Base-by-base conservation (phyloP, 2,329 filamentous ascomycete species). In the Cadophora sp. region DNA sequence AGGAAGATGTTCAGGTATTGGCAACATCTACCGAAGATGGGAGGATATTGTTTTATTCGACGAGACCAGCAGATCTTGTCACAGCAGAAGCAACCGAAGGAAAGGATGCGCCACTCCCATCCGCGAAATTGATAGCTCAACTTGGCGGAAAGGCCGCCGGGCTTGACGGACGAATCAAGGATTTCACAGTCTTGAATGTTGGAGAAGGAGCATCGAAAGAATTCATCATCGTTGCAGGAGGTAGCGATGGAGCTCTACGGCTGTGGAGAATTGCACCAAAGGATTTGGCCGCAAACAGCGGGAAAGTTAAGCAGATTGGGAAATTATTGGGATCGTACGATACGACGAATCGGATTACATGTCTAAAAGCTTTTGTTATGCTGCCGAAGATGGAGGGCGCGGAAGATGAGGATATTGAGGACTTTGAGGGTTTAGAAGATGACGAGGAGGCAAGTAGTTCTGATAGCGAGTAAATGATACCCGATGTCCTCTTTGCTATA, bases 11-110 rank as follows among this genome's bases (percentile, higher is more conserved):
- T 43, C 76, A 80, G n/a, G 78, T 94, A 6, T 79, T 98, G 50
- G 89, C 91, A 0, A 83, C 96, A 0, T 93, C 93, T 1, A 97
- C 96, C 0, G 96, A 98, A 78, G 95, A 98, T 77, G 96, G 96
- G 0, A 85, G 92, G 62, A 85, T 98, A 43, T 76, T 97, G 61
- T 93, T 98, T 78, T 97, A 93, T 78, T 90, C 91, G 45, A 94
- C 93, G 1, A 84, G 82, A 58, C 78, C 79, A 0, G 80, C 81
- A 11, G 82, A 87, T 68, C 73, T 87, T 6, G 76, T 67, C 13
- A 56, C 64, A 76, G 48, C 78, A 73, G 24, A 69, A 73, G 13
- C 72, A 33, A 68, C 67, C 1, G 51, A 78, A 80, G 73, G 67
- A 9, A 81, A 83, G 16, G 80, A 83, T 33, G 78, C 80, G 22